A percentile compares a stretch with the other conserved stretches of the same genome.
Conservation (phyloP, 352 stramenopile species). For the Albugo candida region DNA sequence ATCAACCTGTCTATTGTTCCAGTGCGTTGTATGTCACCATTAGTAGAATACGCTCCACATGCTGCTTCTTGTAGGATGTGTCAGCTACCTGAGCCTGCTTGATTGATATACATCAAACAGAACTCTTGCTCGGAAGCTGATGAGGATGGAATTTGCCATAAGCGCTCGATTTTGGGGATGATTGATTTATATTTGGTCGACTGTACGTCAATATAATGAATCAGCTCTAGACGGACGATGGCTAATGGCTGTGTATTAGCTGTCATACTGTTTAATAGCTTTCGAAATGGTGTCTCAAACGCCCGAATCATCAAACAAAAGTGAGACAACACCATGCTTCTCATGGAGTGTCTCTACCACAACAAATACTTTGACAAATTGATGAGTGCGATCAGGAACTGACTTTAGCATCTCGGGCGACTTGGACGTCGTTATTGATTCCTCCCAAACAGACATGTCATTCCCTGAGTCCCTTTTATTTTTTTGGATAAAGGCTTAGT, state of each 20-base stretch:
- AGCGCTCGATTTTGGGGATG: constrained; percentile 43
- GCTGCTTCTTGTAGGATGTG: constrained; percentile 9
- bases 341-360: constrained; percentile 57
- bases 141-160: constrained; percentile 60
- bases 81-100: constrained; percentile 30
- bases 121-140: constrained; percentile 56
- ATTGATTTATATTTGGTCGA: constrained; percentile 53
- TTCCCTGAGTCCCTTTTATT: background rate
- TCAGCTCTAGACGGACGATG: constrained; percentile 72
- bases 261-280: background rate
- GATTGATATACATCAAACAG: constrained; percentile 69
- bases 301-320: constrained; percentile 75
- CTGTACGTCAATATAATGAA: constrained; percentile 72
- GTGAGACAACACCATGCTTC: constrained; percentile 41
- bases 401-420: constrained; percentile 68
- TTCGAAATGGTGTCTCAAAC: constrained; percentile 19
- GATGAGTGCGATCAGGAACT: constrained; percentile 68
- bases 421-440: constrained; percentile 23
- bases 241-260: constrained; percentile 47
- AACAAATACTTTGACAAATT: constrained; percentile 24
- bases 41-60: constrained; percentile 6
- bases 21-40: constrained; percentile 19
- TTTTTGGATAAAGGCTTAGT: constrained; percentile 26
- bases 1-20: no score
- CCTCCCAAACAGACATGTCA: no score